Conservation (phyloP, 2,329 filamentous ascomycete genomes). For the Lanzia echinophila region DNA sequence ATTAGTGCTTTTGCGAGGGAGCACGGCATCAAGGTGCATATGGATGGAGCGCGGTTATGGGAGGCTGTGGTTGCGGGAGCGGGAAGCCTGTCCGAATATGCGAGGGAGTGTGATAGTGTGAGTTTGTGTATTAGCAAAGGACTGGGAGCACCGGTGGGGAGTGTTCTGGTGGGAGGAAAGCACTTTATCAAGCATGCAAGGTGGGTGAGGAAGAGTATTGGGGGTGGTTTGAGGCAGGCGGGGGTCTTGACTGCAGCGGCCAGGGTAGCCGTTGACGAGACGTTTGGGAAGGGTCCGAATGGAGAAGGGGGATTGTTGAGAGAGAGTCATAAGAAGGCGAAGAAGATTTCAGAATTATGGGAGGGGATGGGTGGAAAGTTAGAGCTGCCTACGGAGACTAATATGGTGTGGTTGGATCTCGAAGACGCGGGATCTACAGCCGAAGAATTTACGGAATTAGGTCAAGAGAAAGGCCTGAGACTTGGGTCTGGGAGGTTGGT, state of each 20-base stretch:
- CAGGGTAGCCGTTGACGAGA: constrained; percentile 70
- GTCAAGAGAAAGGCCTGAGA: constrained; percentile 50
- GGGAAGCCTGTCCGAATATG: constrained; percentile 60
- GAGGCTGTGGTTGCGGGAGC: constrained; percentile 69
- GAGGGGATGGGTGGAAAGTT: constrained; percentile 53
- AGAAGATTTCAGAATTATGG: constrained; percentile 56
- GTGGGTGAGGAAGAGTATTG: constrained; percentile 76
- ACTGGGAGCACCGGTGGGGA: constrained; percentile 73
- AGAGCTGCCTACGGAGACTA: constrained; percentile 57
- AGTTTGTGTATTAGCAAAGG: constrained; percentile 79
- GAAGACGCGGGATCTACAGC: constrained; percentile 45
- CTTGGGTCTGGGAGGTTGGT: constrained; percentile 54
- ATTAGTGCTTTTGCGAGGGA: constrained; percentile 64
- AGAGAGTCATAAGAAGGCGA: constrained; percentile 55
- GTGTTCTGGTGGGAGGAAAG: constrained; percentile 58
- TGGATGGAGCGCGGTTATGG: constrained; percentile 78
- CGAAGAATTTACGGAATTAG: constrained; percentile 48
- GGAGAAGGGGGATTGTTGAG: constrained; percentile 56
- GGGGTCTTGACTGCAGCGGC: constrained; percentile 72
- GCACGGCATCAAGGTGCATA: constrained; percentile 62
- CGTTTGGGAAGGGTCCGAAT: constrained; percentile 54
- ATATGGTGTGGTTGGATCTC: constrained; percentile 69
- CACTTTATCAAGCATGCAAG: constrained; percentile 54
- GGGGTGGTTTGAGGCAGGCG: constrained; percentile 69
- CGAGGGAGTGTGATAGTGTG: constrained; percentile 64